Percentiles rank a stretch among this genome's conserved stretches.
Evolutionary conservation across 1,139 yeast genomes (phyloP).

Genomic region (Eremothecium cymbalariae): DNA sequence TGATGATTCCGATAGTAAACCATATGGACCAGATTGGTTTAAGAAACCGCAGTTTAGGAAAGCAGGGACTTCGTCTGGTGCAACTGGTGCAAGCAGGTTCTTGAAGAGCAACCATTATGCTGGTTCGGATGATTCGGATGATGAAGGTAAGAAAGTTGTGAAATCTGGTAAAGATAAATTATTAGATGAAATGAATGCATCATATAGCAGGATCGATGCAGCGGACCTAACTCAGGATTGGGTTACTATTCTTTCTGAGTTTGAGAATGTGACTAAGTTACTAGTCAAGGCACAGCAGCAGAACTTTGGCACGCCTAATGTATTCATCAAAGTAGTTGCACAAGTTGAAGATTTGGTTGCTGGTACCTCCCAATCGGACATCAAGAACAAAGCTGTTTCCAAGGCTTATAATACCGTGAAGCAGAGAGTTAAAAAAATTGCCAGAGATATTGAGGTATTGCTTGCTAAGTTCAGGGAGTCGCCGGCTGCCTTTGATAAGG

Average conservation of each 20-base stretch:
- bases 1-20: constrained; percentile 36
- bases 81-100: constrained; percentile 26
- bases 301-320: constrained; percentile 60
- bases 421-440: constrained; percentile 81
- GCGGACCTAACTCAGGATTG: constrained; percentile 71
- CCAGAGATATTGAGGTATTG: constrained; percentile 52
- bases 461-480: constrained; percentile 54
- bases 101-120: constrained; percentile 34
- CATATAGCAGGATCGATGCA: constrained; percentile 61
- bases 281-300: constrained; percentile 69
- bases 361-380: constrained; percentile 51
- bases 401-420: constrained; percentile 81
- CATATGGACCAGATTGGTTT: constrained; percentile 36
- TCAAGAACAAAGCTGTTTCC: constrained; percentile 74
- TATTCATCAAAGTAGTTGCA: constrained; percentile 60
- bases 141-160: constrained; percentile 69
- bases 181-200: constrained; percentile 71
- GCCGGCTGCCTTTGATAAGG: constrained; percentile 66
- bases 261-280: constrained; percentile 66
- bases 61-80: constrained; percentile 26
- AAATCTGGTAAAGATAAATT: constrained; percentile 91
- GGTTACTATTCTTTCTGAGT: constrained; percentile 66
- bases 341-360: constrained; percentile 65
- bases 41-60: constrained; percentile 35
- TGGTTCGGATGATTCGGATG: constrained; percentile 44